Conservation (phyloP, 2,329 filamentous ascomycete genomes). For the Beauveria sp. region DNA sequence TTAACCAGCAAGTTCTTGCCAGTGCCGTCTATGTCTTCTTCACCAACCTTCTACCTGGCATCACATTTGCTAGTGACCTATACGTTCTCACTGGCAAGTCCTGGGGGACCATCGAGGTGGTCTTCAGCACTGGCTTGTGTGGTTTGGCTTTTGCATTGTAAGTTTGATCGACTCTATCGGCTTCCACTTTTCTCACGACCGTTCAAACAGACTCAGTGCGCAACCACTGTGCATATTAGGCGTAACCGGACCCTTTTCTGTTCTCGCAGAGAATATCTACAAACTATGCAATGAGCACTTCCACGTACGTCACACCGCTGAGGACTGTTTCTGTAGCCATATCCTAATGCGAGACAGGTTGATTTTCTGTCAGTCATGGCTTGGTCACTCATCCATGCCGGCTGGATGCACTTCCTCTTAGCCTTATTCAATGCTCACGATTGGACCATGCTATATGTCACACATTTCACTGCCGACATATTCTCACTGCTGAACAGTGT, state of each 20-base stretch:
- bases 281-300: slow-evolving; percentile 48
- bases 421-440: slow-evolving; percentile 62
- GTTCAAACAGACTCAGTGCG: slow-evolving; percentile 37
- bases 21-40: slow-evolving; percentile 61
- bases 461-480: slow-evolving; percentile 58
- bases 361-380: slow-evolving; percentile 61
- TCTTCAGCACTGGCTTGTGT: slow-evolving; percentile 58
- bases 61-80: slow-evolving; percentile 59
- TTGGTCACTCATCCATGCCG: slow-evolving; percentile 58
- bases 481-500: slow-evolving; percentile 60
- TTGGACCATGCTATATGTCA: slow-evolving; percentile 65
- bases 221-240: slow-evolving; percentile 60
- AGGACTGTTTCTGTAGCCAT: neutral
- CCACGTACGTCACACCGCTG: slow-evolving; percentile 30
- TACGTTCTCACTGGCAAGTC: slow-evolving; percentile 54
- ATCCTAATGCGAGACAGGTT: slow-evolving; percentile 28
- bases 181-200: neutral
- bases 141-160: slow-evolving; percentile 55
- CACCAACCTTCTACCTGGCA: slow-evolving; percentile 57
- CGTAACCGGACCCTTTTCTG: slow-evolving; percentile 60
- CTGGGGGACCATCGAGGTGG: slow-evolving; percentile 61
- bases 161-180: slow-evolving; percentile 14
- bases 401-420: slow-evolving; percentile 57
- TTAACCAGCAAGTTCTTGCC: slow-evolving; percentile 57
- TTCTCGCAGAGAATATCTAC: slow-evolving; percentile 59